Base-by-base conservation (phyloP, 257 asterid species). In the Solanum bulbocastanum region DNA sequence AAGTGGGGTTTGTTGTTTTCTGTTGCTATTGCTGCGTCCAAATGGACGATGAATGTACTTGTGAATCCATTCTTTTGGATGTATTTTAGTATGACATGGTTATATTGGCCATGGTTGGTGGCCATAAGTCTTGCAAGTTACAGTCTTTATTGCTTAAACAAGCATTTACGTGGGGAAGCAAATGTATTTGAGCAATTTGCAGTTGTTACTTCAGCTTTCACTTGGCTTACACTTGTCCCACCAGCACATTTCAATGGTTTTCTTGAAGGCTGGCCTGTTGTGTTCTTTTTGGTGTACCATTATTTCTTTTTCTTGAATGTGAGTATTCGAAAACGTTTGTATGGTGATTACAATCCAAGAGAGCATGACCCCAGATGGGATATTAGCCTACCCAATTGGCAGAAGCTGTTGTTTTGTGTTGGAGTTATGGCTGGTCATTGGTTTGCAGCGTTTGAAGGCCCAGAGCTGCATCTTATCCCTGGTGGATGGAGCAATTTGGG, bases 231-330 rank as follows among this genome's bases (percentile, higher is more conserved):
- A 10, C 86, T 96, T 60, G 99, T 94, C 22, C 99, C 98, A 2
- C 98, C 99, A 23, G 99, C 99, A 2, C 95, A 94, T 90, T 96
- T 94, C 90, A 97, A 95, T 88, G 99, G 99, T 66, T 97, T 96
- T 89, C 98, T 97, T 56, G 98, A 97, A 90, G 99, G 99, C 5
- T 97, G 98, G 99, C 99, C 99, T 83, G 90, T 95, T 72, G 97
- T 95, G 85, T 97, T 96, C 94, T 96, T 97, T 91, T 92, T 95
- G 33, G 91, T 94, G 83, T 97, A 97, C 90, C 99, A 97, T 89
- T 97, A 94, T 88, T 96, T 95, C 95, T 96, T 94, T 89, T 96
- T 96, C 92, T 94, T 95, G 86, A 91, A 94, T 20, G 93, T 90
- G 82, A 92, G 92, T 66, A 95, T 95, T 22, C 91, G 98, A 10